Evolutionary conservation across 2,329 filamentous ascomycete genomes (phyloP), one percentile per base, ranked within the genome.

Genomic region (Diaporthe nobilis): DNA sequence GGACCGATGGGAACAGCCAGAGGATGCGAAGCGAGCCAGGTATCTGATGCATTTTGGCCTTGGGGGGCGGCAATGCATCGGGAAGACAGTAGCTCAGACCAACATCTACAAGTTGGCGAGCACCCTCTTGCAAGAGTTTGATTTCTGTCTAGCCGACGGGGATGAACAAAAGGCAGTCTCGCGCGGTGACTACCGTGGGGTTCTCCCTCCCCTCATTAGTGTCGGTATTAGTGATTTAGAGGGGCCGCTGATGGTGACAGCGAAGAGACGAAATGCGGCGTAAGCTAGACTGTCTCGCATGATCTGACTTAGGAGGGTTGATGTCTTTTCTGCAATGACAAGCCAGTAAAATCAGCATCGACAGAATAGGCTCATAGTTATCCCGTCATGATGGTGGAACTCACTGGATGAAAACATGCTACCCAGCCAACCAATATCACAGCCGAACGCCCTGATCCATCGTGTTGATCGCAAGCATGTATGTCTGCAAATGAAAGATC

Each of bases 11-110:
- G 51, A 83, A 82, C 2, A 44, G 9, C 3, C 77, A 72, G 7
- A 68, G 15, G 3, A 20, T 39, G 75, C 77, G 1, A 76, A 34
- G 1, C 77, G 78, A 15, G 77, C 79, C 1, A 76, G 78, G 22
- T 79, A 80, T 13, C 75, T 84, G 37, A 83, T 84, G 81, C 83
- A 82, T 68, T 85, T 84, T 75, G 82, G 83, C 1, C 75, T 82
- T 0, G 83, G 83, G 1, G 79, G 79, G 5, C 79, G 82, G 3
- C 78, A 81, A 72, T 85, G 82, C 70, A 82, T 85, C n/a, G 83
- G 83, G 9, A 82, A 82, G 72, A 83, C 78, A 6, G 77, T 85
- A 10, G 83, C 82, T 0, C 79, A 79, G 72, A 81, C 80, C 3
- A 83, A 83, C 72, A 84, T 84, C 5, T 82, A 81, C 68, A 84